Evolutionary conservation across 129 eudicot genomes (phyloP), one percentile per base, ranked within the genome.

Genomic region (Apium graveolens): DNA sequence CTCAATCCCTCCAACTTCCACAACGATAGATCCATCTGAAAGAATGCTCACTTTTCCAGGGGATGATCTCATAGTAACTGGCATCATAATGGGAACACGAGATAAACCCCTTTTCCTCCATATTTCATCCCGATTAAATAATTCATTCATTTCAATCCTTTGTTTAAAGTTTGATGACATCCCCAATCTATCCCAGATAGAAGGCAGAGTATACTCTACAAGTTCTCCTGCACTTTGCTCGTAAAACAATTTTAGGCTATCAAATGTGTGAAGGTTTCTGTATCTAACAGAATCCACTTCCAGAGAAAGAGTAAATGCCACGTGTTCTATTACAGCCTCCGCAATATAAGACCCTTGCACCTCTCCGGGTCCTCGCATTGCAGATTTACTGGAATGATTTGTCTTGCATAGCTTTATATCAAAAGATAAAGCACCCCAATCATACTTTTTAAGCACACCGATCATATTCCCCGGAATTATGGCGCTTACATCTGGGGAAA

Each of bases 331-430:
- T 49, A 95, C 88, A 46, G 88, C 94, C 85, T 95, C 97, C 1
- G 98, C 97, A 63, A 95, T 91, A 63, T 79, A 95, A 77, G 96
- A 84, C 32, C 84, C 98, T 78, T 95, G 96, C 71, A 95, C 88
- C 46, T 95, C 96, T n/a, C 98, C 98, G 12, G 98, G 98, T 79
- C 78, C 96, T 26, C 98, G 90, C 98, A 95, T 92, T 31, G 97
- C 90, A 0, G 98, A 88, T 86, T 88, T 95, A 82, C 91, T 88
- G 27, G 91, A 46, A 79, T 83, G 93, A 53, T 95, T 95, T 49
- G 98, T 95, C 81, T 90, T 95, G 86, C 98, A 95, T 60, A 95
- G 66, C 81, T 90, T 91, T 27, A 95, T 78, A 32, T 91, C 87
- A 48, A 90, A 90, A 24, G 97, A 91, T 44, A 95, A 84, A 73